These are phyloP conservation scores for Phaeoacremonium minimum DNA, from an alignment of 2,329 filamentous ascomycete genomes.

Conservation along the genomic window DNA sequence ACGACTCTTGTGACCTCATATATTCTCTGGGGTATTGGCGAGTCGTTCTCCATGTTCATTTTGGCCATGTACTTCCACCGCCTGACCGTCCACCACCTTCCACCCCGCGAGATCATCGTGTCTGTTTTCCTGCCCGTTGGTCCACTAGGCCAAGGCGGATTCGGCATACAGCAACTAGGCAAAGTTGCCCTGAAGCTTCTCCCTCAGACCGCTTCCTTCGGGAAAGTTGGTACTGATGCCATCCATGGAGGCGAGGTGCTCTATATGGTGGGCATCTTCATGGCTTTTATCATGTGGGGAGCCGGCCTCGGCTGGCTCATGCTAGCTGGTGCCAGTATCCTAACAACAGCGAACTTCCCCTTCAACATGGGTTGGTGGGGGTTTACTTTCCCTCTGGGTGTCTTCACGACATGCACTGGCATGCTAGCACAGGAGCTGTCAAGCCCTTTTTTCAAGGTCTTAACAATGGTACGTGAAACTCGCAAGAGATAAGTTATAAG, in stretches of 20 bases:
- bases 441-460: constrained; percentile 36
- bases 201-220: constrained; percentile 32
- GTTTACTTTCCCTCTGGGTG: constrained; percentile 31
- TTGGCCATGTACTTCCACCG: constrained; percentile 68
- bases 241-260: constrained; percentile 44
- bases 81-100: constrained; percentile 61
- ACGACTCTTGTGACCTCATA: constrained; percentile 62
- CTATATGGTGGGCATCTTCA: constrained; percentile 45
- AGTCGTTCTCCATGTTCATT: constrained; percentile 53
- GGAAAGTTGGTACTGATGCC: constrained; percentile 31
- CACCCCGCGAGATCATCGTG: constrained; percentile 60
- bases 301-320: constrained; percentile 26
- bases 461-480: constrained; percentile 15
- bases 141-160: constrained; percentile 59
- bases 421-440: constrained; percentile 33
- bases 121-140: constrained; percentile 59
- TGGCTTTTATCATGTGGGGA: constrained; percentile 26
- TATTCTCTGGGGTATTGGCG: constrained; percentile 64
- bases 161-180: constrained; percentile 33
- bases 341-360: constrained; percentile 25
- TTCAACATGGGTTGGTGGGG: constrained; percentile 35
- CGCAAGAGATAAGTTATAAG: neutral
- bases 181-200: constrained; percentile 15
- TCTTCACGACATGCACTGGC: constrained; percentile 33
- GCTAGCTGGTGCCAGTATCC: constrained; percentile 23